phyloP scores from a whole-genome alignment of 2,329 filamentous ascomycete species.

The Harringtonia aguacate region DNA sequence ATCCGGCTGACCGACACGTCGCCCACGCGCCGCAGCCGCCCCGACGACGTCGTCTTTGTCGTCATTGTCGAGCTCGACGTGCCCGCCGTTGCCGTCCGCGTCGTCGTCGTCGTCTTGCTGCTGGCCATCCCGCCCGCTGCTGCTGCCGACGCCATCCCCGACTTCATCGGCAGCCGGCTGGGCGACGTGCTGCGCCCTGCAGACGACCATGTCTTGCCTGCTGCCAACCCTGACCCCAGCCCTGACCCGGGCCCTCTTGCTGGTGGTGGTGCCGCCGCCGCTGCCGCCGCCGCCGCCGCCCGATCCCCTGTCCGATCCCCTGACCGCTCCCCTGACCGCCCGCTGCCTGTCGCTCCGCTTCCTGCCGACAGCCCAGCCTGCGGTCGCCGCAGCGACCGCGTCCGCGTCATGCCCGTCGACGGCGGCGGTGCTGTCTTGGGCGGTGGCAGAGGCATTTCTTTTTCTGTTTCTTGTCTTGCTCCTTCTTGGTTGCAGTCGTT shows the following conservation, averaged over 20 bases:
- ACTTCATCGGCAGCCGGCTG: constrained; percentile 37
- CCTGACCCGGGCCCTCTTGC: too few relatives aligned
- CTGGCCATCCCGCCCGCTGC: not conserved
- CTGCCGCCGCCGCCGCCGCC: constrained; percentile 5
- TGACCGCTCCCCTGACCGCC: too few relatives aligned
- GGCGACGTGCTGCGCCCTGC: constrained; percentile 31
- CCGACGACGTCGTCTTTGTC: not conserved
- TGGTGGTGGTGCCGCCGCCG: constrained; percentile 1
- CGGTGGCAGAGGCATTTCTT: not conserved
- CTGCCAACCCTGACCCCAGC: too few relatives aligned
- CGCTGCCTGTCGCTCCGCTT: not conserved
- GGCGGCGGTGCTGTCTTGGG: constrained; percentile 16
- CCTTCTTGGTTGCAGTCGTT: too few relatives aligned
- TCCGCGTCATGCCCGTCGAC: constrained; percentile 25
- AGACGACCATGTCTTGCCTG: constrained; percentile 1
- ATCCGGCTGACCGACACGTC: too few relatives aligned
- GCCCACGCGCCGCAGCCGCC: not conserved
- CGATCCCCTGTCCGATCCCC: too few relatives aligned
- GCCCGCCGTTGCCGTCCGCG: not conserved
- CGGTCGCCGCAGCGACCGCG: constrained; percentile 38
- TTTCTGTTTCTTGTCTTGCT: not conserved
- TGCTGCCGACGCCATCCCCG: not conserved
- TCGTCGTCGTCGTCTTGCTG: too few relatives aligned
- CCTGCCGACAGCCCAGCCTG: constrained; percentile 10
- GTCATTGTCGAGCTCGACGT: constrained; percentile 4